Conservation (phyloP, 2,329 filamentous ascomycete species). For the Aquanectria penicillioides region DNA sequence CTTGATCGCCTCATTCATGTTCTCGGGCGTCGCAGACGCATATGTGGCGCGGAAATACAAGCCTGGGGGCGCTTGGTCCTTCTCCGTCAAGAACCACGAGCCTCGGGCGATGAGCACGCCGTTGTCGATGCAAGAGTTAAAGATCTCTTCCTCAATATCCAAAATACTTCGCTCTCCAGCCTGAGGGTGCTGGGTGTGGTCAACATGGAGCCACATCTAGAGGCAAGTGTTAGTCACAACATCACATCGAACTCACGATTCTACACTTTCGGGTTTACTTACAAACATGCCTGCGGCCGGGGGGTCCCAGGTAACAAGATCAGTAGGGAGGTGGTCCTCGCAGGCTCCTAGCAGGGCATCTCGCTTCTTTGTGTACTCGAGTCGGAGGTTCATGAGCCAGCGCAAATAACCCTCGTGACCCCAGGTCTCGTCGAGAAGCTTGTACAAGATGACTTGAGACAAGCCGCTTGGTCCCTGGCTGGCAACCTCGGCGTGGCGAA, state of each 20-base stretch:
- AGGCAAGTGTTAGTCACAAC: not conserved
- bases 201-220: constrained; percentile 78
- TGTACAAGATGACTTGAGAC: constrained; percentile 85
- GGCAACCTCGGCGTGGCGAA: constrained; percentile 83
- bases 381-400: constrained; percentile 86
- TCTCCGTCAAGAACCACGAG: constrained; percentile 90
- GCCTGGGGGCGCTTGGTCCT: constrained; percentile 65
- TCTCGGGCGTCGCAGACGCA: constrained; percentile 78
- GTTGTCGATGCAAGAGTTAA: constrained; percentile 77
- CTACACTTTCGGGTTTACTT: constrained; percentile 57
- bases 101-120: constrained; percentile 86
- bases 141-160: constrained; percentile 87
- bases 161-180: constrained; percentile 62
- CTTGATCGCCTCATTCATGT: constrained; percentile 77
- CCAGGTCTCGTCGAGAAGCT: constrained; percentile 93
- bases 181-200: constrained; percentile 73
- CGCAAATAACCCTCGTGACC: constrained; percentile 89
- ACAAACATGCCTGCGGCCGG: constrained; percentile 96
- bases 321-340: constrained; percentile 77
- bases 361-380: constrained; percentile 83
- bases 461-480: constrained; percentile 89
- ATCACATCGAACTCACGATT: too few relatives aligned
- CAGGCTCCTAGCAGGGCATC: constrained; percentile 83
- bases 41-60: constrained; percentile 93
- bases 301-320: constrained; percentile 81